Base-by-base conservation (phyloP, 192 early-diverging fungal species). In the Martensiomyces pterosporus region DNA sequence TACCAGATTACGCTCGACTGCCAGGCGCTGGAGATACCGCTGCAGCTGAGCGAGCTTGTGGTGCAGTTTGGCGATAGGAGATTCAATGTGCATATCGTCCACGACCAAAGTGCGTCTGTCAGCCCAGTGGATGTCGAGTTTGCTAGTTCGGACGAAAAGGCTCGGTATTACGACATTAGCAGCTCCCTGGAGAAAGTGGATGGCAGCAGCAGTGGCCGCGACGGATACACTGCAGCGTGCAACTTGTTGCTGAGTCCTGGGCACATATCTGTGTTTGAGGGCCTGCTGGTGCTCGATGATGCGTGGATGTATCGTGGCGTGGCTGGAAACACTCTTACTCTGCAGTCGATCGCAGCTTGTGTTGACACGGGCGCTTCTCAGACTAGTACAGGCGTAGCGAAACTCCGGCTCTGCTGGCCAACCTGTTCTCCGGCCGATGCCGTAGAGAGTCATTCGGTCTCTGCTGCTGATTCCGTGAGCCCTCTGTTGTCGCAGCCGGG, bases 1-100 rank as follows among this genome's bases (percentile, higher is more conserved):
- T 73, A 55, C 36, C 69, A 73, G 49, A 45, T 65, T 3, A 24
- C 27, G 1, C 6, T 73, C 14, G 62, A 73, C 19, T 56, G 62
- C 46, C 27, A 43, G 0, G 41, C 35, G 0, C 9, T 73, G 49
- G 19, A 13, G 14, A 25, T 17, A 29, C 9, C 45, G 37, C 35
- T 65, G 19, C 39, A 2, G 17, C 48, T 60, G 12, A 33, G n/a
- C 18, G 57, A 54, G 19, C 49, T 73, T 2, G 4, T 13, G 9
- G 46, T 73, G 12, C 52, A 55, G 44, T 54, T 73, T 24, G 45
- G 57, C 29, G 52, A 42, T 18, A n/a, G 49, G 5, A 34, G 36
- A 15, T 55, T 45, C 45, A 32, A 44, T 16, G 23, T 58, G n/a
- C 18, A n/a, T 2, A 1, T 45, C 24, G 22, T 15, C 9, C 15